Evolutionary conservation across 2,329 filamentous ascomycete genomes (phyloP).

Genomic region (Nakataea oryzae): DNA sequence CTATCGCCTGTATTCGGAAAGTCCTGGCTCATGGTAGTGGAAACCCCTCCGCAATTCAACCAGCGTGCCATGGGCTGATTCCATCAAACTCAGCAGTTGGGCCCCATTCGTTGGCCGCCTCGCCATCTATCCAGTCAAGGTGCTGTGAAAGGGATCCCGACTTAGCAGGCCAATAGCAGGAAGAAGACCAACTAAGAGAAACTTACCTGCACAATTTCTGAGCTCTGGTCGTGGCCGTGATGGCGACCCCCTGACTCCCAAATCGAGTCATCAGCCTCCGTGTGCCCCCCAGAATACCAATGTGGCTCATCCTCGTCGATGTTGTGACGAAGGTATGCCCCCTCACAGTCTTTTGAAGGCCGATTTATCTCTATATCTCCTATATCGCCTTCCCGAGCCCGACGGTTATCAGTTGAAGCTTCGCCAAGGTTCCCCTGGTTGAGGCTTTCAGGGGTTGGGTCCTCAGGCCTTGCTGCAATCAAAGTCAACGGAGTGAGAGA

Average conservation of each 20-base stretch:
- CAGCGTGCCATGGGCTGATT: neutral
- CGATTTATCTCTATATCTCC: neutral
- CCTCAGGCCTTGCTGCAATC: neutral
- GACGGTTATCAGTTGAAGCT: no score
- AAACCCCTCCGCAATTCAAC: neutral
- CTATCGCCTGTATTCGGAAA: no score
- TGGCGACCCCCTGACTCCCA: neutral
- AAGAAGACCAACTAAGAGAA: neutral
- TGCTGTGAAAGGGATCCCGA: neutral
- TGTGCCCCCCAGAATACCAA: neutral
- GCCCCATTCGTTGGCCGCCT: neutral
- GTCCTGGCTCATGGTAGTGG: neutral
- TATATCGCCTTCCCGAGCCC: no score
- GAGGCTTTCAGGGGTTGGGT: neutral
- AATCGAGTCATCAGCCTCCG: neutral
- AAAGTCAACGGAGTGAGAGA: neutral
- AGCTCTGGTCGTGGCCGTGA: neutral
- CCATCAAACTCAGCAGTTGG: neutral
- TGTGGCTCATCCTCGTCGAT: neutral
- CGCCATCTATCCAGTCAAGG: neutral
- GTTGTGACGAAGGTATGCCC: neutral
- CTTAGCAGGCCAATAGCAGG: neutral
- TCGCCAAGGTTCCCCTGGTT: neutral
- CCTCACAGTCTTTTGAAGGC: neutral
- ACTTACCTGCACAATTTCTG: neutral